Evolutionary conservation across 257 asterid genomes (phyloP), one percentile per base, ranked within the genome.

Genomic region (Eucommia ulmoides): DNA sequence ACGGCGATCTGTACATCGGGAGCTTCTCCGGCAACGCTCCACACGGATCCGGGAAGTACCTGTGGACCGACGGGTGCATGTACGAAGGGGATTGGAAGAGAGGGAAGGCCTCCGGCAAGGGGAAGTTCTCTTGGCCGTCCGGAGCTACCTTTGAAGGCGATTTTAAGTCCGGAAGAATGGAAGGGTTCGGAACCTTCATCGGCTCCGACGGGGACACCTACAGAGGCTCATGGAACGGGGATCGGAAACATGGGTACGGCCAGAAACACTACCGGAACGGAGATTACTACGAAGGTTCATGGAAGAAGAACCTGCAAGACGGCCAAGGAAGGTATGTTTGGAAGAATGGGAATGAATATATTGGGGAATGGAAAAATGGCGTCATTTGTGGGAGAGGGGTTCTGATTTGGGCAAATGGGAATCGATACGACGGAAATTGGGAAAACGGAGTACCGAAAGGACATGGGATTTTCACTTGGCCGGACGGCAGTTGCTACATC

Each of bases 11-110:
- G 58, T 77, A 80, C 53, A 72, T 60, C 24, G 92, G 86, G 0
- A 65, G 72, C 0, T 80, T 74, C 56, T 20, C 79, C 3, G 71
- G 57, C 63, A 74, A 74, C 65, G 21, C 66, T 2, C 92, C 86
- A 0, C 79, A 80, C 65, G 86, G 86, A 67, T 68, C 71, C 18
- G 92, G 92, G 24, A 80, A 80, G 71, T 80, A 80, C n/a, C 20
- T 77, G 20, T 80, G 92, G 92, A 54, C 50, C 8, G 92, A 80
- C 52, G 92, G 92, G 47, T 80, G 92, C 55, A 77, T 77, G 86
- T 80, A 80, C 58, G 83, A 69, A 33, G 92, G 86, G 3, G 77
- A 77, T 10, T 80, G 92, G 92, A 74, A 70, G 65, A 71, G 68
- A 63, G 92, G 92, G 16, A 77, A 70, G 51, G 81, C 83, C 2